Evolutionary conservation across 1,284 basidiomycete genomes (phyloP), one percentile per base, ranked within the genome.

Genomic region (Bjerkandera adusta): DNA sequence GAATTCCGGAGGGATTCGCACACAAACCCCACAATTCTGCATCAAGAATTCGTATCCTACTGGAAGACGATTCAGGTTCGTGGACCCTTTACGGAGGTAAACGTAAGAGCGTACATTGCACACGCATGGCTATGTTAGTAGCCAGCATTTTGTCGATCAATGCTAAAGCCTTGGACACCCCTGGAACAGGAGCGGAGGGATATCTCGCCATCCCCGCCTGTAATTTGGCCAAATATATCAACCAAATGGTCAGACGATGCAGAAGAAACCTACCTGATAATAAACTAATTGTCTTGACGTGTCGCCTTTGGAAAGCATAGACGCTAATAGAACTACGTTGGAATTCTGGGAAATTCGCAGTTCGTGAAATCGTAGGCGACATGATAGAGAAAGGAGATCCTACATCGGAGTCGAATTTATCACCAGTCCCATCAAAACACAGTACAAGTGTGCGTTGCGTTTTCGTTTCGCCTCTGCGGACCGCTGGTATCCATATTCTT

Each of bases 271-370:
- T 18, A 50, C 52, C 51, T 52, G 53, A 44, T 55, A 57, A 34
- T 57, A 57, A 1, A 57, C 56, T 6, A 79, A 63, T 55, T 80
- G 77, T 48, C 69, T 58, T 0, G 57, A 51, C 11, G 59, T 61
- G 51, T 79, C 70, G 26, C 71, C 69, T 57, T 79, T 79, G 53
- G 69, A 70, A 27, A 79, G 65, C 58, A 74, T 62, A 4, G 69
- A 64, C 58, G 74, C 73, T 32, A 57, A 44, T 39, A 54, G 54
- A 5, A 57, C 52, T 13, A 56, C 49, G 29, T 57, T 57, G 5
- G 56, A 57, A 30, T 52, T 57, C 53, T 57, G 27, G n/a, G n/a
- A n/a, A n/a, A n/a, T n/a, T n/a, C n/a, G n/a, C n/a, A n/a, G n/a
- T n/a, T n/a, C n/a, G n/a, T n/a, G n/a, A n/a, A n/a, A n/a, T n/a